Evolutionary conservation across 495 filamentous ascomycete genomes (phyloP), one percentile per base, ranked within the genome.

Genomic region (Neurospora sp.): DNA sequence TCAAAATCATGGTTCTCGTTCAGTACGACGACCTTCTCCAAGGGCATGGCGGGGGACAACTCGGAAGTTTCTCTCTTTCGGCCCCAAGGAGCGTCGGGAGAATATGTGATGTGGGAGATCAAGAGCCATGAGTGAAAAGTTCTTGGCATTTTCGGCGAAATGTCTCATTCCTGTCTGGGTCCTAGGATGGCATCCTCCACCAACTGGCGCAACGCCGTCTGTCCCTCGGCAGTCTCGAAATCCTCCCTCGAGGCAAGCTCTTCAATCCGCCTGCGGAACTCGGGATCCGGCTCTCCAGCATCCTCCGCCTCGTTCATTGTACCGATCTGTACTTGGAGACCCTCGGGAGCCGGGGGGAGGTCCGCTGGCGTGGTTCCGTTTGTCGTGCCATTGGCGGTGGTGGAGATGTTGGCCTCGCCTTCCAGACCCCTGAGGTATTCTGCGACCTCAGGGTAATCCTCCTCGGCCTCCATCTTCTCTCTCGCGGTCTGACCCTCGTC

Each of bases 201-300:
- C 73, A 96, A 79, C 69, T 86, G 84, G 70, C 91, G 87, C 74
- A 96, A 79, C 75, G 90, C 85, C 41, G 84, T 86, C 77, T 96
- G 93, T 3, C 89, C 89, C 65, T 89, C 89, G 65, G 90, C 89
- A 70, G 87, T 89, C 71, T 91, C 82, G 75, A 94, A 94, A 73
- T 95, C 90, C 48, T 89, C 88, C 16, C 91, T 85, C 61, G 88
- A 84, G 17, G 93, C 91, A 74, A 95, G 80, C 78, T 94, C 88
- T 74, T 95, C 92, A 77, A 96, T 94, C 71, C 90, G 83, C 70
- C 88, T 83, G 75, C 89, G 87, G 72, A 95, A 89, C 70, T 90
- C 92, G 4, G 91, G 89, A 77, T 95, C 92, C 41, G 86, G 81
- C 70, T 87, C 83, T 7, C 86, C 87, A 41, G 83, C 82, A 10